A percentile compares a stretch with the other conserved stretches of the same genome.
These are phyloP conservation scores for Pelargonium australe DNA, from an alignment of 441 rosid species.

Conservation along the genomic window DNA sequence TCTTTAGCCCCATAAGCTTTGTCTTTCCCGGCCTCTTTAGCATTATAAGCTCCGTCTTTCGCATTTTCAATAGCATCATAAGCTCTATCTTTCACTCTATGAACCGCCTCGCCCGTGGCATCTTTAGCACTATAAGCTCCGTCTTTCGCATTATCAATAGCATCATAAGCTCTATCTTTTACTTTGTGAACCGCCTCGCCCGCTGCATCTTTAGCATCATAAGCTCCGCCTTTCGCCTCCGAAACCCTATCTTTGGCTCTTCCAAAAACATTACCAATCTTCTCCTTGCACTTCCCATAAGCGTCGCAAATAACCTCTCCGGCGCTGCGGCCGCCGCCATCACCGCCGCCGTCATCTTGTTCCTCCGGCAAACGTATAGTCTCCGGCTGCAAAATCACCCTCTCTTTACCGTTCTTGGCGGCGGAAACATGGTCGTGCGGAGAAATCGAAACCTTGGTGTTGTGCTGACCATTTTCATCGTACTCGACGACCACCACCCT, in stretches of 20 bases:
- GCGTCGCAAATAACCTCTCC: conserved; percentile 56
- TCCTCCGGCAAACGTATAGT: neutral
- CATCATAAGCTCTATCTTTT: conserved; percentile 11
- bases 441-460: conserved; percentile 26
- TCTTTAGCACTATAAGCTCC: neutral
- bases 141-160: neutral
- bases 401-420: neutral
- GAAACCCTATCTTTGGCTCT: conserved; percentile 35
- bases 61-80: conserved; percentile 10
- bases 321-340: neutral
- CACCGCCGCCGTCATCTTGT: neutral
- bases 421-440: conserved; percentile 10
- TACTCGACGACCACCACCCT: conserved; percentile 24
- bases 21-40: conserved; percentile 14
- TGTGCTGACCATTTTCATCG: conserved; percentile 21
- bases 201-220: neutral
- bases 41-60: conserved; percentile 6
- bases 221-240: conserved; percentile 10
- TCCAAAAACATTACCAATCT: conserved; percentile 34
- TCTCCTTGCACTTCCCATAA: conserved; percentile 50
- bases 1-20: conserved; percentile 1
- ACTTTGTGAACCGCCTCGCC: conserved; percentile 9
- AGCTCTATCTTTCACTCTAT: neutral
- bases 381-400: neutral
- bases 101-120: conserved; percentile 15